A percentile compares a stretch with the other conserved stretches of the same genome.
These are phyloP conservation scores for Pseudocercospora fuligena DNA, from an alignment of 2,329 filamentous ascomycete genomes.

Conservation along the genomic window DNA sequence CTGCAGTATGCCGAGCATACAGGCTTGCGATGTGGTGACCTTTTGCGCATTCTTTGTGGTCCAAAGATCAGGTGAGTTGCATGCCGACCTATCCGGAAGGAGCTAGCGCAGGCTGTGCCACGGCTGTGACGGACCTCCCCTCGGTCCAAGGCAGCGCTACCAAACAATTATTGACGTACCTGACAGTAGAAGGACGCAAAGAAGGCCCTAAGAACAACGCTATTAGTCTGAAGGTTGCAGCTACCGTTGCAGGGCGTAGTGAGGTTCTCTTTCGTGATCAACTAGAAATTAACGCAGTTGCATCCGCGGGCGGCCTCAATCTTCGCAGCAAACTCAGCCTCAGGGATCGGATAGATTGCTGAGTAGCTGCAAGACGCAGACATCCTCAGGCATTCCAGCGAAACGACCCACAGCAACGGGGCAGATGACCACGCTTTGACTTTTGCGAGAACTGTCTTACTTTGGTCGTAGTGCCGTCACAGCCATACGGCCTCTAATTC, in stretches of 20 bases:
- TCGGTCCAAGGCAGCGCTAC: background rate
- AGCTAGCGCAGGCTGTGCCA: constrained; percentile 5
- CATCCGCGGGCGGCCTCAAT: constrained; percentile 8
- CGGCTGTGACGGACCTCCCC: background rate
- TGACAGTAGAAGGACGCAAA: background rate
- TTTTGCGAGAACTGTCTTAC: background rate
- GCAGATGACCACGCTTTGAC: background rate
- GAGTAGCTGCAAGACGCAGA: background rate
- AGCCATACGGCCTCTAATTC: constrained; percentile 4
- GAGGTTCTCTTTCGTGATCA: background rate
- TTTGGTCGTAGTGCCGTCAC: constrained; percentile 1
- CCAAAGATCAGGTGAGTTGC: background rate
- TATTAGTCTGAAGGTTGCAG: background rate
- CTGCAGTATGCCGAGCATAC: background rate
- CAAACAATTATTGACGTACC: background rate
- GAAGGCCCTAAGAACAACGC: background rate
- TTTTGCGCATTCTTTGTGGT: background rate
- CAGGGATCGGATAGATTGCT: background rate
- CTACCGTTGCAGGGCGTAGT: background rate
- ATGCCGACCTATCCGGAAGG: background rate
- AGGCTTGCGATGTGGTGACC: background rate
- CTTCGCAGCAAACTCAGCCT: constrained; percentile 4
- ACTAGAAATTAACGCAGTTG: background rate
- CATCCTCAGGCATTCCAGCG: constrained; percentile 3
- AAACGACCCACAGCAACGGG: background rate